phyloP scores from a whole-genome alignment of 768 basidiomycete genomes.

The Tulasnella calospora region DNA sequence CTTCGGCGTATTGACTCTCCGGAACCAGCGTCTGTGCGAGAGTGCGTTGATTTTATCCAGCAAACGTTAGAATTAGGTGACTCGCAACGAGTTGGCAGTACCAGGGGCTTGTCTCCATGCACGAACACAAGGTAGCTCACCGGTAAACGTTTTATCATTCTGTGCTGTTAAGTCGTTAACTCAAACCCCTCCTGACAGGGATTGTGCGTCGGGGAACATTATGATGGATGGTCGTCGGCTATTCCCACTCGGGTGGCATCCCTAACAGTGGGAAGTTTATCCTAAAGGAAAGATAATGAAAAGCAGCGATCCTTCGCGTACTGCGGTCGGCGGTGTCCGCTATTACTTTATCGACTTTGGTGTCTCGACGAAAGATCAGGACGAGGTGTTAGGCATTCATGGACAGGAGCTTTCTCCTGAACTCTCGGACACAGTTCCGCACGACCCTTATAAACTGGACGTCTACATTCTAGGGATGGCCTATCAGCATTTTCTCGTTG shows the following conservation, averaged over 20 bases:
- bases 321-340: constrained; percentile 2
- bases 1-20: constrained; percentile 11
- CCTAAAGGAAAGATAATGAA: neutral
- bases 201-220: constrained; percentile 23
- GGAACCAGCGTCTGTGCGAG: neutral
- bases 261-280: neutral
- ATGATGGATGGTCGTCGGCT: constrained; percentile 24
- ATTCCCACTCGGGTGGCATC: constrained; percentile 23
- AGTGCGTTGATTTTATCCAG: constrained; percentile 17
- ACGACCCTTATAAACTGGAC: constrained; percentile 25
- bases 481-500: neutral
- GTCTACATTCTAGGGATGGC: constrained; percentile 24
- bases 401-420: constrained; percentile 24
- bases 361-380: constrained; percentile 14
- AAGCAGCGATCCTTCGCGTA: neutral
- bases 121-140: neutral
- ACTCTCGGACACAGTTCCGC: neutral
- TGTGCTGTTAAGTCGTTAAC: too few relatives aligned
- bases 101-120: constrained; percentile 17
- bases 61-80: constrained; percentile 1
- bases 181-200: too few relatives aligned
- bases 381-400: neutral
- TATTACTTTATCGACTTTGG: constrained; percentile 27
- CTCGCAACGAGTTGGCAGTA: too few relatives aligned
- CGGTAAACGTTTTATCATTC: too few relatives aligned